A percentile compares a stretch with the other conserved stretches of the same genome.
Evolutionary conservation across 202 grass and related monocot genomes (phyloP).

Genomic region (Carex sylvatica): DNA sequence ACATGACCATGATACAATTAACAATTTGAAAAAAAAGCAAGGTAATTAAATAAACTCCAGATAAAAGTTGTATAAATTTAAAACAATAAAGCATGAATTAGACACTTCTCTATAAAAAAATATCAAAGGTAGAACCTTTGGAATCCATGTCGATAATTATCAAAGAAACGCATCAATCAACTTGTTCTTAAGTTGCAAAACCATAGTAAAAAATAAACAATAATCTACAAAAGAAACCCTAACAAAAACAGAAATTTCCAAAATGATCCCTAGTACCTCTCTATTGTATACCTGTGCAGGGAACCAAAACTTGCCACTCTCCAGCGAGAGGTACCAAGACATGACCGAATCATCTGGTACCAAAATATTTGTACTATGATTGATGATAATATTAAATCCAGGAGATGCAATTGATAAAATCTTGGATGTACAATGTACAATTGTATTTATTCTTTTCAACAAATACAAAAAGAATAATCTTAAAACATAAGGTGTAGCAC

Average conservation of each 20-base stretch:
- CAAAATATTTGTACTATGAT: too few species aligned
- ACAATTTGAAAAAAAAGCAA: slow-evolving; percentile 5
- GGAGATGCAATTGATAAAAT: too few species aligned
- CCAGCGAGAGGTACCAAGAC: slow-evolving; percentile 85
- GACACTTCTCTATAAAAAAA: slow-evolving; percentile 1
- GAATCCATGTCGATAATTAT: neutral
- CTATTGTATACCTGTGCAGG: slow-evolving; percentile 99
- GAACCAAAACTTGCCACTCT: slow-evolving; percentile 89
- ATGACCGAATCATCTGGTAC: slow-evolving; percentile 60
- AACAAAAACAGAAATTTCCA: slow-evolving; percentile 26
- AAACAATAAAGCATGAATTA: slow-evolving; percentile 6
- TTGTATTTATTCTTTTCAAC: too few species aligned
- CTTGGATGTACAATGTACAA: too few species aligned
- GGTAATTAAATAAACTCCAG: neutral
- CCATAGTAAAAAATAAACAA: slow-evolving; percentile 17
- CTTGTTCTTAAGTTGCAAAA: slow-evolving; percentile 25
- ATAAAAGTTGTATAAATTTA: neutral
- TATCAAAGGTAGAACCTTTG: neutral
- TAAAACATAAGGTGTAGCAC: too few species aligned
- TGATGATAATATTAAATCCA: too few species aligned
- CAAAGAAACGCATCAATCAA: slow-evolving; percentile 10
- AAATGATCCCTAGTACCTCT: slow-evolving; percentile 51
- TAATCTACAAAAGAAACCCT: slow-evolving; percentile 21
- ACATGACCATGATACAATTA: slow-evolving; percentile 88
- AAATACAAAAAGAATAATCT: too few species aligned